phyloP scores from a whole-genome alignment of 225 moss, liverwort and hornwort genomes.

The Sphagnum tenellum region DNA sequence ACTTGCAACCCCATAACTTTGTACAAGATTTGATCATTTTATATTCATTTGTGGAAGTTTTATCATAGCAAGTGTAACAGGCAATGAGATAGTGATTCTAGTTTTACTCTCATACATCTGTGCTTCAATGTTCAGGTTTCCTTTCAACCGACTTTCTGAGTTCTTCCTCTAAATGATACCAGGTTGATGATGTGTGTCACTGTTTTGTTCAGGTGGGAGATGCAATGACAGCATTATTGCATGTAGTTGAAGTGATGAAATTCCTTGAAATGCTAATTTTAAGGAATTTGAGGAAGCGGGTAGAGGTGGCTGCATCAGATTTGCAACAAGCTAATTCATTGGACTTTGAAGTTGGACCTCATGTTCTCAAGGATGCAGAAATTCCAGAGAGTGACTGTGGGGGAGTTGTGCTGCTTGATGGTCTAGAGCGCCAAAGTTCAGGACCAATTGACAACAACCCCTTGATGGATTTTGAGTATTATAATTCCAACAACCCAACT shows the following conservation, averaged over 20 bases:
- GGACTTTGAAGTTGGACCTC: conserved; percentile 8
- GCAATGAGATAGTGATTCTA: too few relatives aligned
- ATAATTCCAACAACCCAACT: conserved; percentile 40
- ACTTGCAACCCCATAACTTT: too few relatives aligned
- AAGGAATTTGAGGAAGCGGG: conserved; percentile 67
- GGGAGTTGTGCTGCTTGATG: conserved; percentile 34
- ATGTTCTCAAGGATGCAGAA: conserved; percentile 55
- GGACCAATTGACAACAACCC: conserved; percentile 23
- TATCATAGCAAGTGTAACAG: too few relatives aligned
- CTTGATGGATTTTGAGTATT: conserved; percentile 60
- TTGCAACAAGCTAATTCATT: conserved; percentile 2
- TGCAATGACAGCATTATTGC: conserved; percentile 90
- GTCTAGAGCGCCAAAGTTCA: conserved; percentile 28
- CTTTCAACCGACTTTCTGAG: background rate
- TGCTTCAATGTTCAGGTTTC: background rate
- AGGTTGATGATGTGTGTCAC: too few relatives aligned
- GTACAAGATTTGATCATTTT: too few relatives aligned
- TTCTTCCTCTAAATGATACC: too few relatives aligned
- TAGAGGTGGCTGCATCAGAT: conserved; percentile 52
- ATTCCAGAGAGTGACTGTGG: conserved; percentile 62
- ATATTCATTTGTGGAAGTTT: too few relatives aligned
- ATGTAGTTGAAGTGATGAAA: conserved; percentile 99
- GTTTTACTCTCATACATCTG: too few relatives aligned
- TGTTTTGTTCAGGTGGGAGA: conserved; percentile 70
- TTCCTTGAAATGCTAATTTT: conserved; percentile 79